These are phyloP conservation scores for Venturia pyrina DNA, from an alignment of 2,329 filamentous ascomycete genomes.

Conservation along the genomic window DNA sequence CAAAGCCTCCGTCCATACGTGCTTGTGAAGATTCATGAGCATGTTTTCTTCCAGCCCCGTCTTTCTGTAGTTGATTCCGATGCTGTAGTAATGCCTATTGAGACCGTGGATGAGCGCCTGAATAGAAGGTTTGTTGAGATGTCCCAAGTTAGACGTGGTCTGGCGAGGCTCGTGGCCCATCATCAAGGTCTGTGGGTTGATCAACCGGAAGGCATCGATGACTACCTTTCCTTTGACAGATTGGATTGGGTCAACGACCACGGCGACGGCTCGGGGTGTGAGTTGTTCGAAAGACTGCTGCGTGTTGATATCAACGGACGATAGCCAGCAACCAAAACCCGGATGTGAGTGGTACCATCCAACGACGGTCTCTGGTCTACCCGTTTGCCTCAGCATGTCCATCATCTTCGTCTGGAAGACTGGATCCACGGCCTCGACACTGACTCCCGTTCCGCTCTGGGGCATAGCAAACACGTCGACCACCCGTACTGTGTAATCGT, in stretches of 20 bases:
- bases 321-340: constrained; percentile 98
- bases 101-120: constrained; percentile 96
- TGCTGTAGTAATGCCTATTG: constrained; percentile 98
- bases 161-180: constrained; percentile 96
- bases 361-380: constrained; percentile 93
- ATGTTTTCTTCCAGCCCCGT: constrained; percentile 97
- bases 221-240: constrained; percentile 99
- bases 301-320: constrained; percentile 97
- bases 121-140: constrained; percentile 99
- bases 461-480: constrained; percentile 99
- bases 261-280: constrained; percentile 89
- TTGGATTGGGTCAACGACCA: constrained; percentile 97
- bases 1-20: constrained; percentile 95
- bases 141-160: constrained; percentile 93
- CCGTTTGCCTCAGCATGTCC: constrained; percentile 98
- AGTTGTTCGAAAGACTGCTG: constrained; percentile 99
- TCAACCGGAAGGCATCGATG: constrained; percentile 96
- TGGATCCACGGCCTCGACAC: constrained; percentile 94
- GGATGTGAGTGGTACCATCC: constrained; percentile 99
- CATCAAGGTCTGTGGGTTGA: constrained; percentile 96
- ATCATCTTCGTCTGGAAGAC: constrained; percentile 99
- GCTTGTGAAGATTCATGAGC: constrained; percentile 99
- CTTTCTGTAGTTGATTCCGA: constrained; percentile 96
- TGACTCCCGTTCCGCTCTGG: constrained; percentile 94
- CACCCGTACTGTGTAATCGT: constrained; percentile 96